Conservation (phyloP, 2,329 filamentous ascomycete species). For the Phialophora chinensis region DNA sequence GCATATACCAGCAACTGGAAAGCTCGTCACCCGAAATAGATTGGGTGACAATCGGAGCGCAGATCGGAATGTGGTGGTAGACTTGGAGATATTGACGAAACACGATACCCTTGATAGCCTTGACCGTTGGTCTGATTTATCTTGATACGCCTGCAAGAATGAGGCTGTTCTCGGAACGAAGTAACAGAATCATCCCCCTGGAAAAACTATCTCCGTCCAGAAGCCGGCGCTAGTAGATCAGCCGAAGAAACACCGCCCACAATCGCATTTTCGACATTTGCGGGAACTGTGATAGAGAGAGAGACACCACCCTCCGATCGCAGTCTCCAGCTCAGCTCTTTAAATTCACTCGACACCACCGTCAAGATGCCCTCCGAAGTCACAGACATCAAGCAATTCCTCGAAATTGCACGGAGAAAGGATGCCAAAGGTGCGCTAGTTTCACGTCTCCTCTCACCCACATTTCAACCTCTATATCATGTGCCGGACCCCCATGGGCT, state of each 20-base stretch:
- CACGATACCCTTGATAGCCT: constrained; percentile 1
- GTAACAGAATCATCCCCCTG: not conserved
- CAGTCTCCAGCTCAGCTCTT: not conserved
- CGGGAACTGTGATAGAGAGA: constrained; percentile 9
- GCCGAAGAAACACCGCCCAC: constrained; percentile 22
- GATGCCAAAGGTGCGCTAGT: constrained; percentile 92
- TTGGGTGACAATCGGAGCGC: not conserved
- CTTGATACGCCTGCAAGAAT: not conserved
- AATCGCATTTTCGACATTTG: constrained; percentile 18
- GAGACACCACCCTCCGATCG: not conserved
- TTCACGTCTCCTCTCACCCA: not conserved
- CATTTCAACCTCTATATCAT: not conserved
- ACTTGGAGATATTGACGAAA: not conserved
- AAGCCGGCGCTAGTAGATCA: constrained; percentile 8
- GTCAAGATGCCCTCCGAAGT: constrained; percentile 96
- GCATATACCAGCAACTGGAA: not conserved
- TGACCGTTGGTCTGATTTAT: not conserved
- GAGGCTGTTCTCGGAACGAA: not conserved
- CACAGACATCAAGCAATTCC: constrained; percentile 99
- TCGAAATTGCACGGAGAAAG: constrained; percentile 99
- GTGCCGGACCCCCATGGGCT: not conserved
- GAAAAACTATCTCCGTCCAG: constrained; percentile 6
- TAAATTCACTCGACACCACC: not conserved
- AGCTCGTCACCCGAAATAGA: not conserved
- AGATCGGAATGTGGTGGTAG: constrained; percentile 1